Evolutionary conservation across 2,329 filamentous ascomycete species (phyloP).

Genomic region (Ascochyta rabiei): DNA sequence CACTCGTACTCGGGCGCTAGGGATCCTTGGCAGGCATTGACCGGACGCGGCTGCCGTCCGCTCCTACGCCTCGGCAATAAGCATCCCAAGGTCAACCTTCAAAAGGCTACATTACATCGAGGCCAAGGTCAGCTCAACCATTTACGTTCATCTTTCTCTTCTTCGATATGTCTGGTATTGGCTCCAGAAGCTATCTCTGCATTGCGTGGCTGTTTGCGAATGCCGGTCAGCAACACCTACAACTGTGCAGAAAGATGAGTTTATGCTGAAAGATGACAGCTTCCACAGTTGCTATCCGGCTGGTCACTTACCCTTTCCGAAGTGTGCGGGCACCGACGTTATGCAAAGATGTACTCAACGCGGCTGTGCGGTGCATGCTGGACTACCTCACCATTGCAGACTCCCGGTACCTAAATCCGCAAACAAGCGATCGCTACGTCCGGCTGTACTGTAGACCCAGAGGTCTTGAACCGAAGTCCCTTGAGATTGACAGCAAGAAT

Average conservation of each 20-base stretch:
- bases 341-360: slow-evolving; percentile 24
- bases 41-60: too few relatives aligned
- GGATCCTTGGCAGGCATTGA: too few relatives aligned
- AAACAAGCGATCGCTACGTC: slow-evolving; percentile 23
- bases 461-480: slow-evolving; percentile 15
- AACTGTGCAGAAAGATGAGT: too few relatives aligned
- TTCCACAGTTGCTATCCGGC: slow-evolving; percentile 13
- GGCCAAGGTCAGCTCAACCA: too few relatives aligned
- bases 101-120: background rate
- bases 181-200: slow-evolving; percentile 37
- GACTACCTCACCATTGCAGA: slow-evolving; percentile 27
- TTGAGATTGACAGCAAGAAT: slow-evolving; percentile 8
- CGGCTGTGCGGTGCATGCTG: slow-evolving; percentile 25
- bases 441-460: slow-evolving; percentile 21
- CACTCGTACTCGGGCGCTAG: too few relatives aligned
- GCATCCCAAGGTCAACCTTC: background rate
- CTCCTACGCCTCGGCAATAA: too few relatives aligned
- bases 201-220: slow-evolving; percentile 17
- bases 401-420: slow-evolving; percentile 21
- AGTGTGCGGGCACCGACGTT: slow-evolving; percentile 14
- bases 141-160: background rate
- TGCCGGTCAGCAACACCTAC: background rate
- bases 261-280: slow-evolving; percentile 9
- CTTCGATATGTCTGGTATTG: slow-evolving; percentile 11
- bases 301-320: slow-evolving; percentile 28